Percentiles rank a stretch among this genome's conserved stretches.
phyloP scores from a whole-genome alignment of 129 eudicot genomes.

The Helianthus tuberosus region DNA sequence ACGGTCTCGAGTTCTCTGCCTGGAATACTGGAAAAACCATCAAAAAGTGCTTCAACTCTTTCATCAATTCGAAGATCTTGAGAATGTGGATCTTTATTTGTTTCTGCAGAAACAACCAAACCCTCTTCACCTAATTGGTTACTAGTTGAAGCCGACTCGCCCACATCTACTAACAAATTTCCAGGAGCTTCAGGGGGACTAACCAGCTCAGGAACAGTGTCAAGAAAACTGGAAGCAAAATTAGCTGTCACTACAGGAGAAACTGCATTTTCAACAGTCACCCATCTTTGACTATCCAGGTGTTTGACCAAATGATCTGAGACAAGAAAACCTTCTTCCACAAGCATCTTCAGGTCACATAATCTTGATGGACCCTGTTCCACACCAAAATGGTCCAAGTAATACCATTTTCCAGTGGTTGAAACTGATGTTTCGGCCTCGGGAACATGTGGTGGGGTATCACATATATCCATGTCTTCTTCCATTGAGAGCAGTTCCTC shows the following conservation, averaged over 20 bases:
- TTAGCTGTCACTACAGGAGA: slow-evolving; percentile 71
- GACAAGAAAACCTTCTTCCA: slow-evolving; percentile 73
- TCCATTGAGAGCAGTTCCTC: slow-evolving; percentile 92
- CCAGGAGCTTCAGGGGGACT: slow-evolving; percentile 93
- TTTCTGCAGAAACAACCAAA: slow-evolving; percentile 33
- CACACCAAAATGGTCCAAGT: slow-evolving; percentile 76
- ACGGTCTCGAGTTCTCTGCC: slow-evolving; percentile 85
- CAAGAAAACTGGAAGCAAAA: slow-evolving; percentile 60
- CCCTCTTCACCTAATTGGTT: slow-evolving; percentile 39
- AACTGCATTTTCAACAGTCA: slow-evolving; percentile 94
- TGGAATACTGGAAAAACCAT: slow-evolving; percentile 55
- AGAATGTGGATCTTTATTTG: slow-evolving; percentile 31
- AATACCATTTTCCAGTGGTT: slow-evolving; percentile 76
- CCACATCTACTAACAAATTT: slow-evolving; percentile 64
- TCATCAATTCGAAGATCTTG: slow-evolving; percentile 62
- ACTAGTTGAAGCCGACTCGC: slow-evolving; percentile 39
- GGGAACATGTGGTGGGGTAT: slow-evolving; percentile 96
- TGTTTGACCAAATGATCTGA: slow-evolving; percentile 92
- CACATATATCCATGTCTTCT: slow-evolving; percentile 98
- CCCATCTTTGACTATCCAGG: slow-evolving; percentile 85
- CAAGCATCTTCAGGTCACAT: slow-evolving; percentile 69
- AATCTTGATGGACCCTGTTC: slow-evolving; percentile 82
- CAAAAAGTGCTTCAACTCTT: slow-evolving; percentile 79
- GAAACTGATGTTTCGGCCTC: slow-evolving; percentile 43
- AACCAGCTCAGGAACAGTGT: slow-evolving; percentile 70